These are phyloP conservation scores for Diplodia scrobiculata DNA, from an alignment of 2,329 filamentous ascomycete species.

Conservation along the genomic window DNA sequence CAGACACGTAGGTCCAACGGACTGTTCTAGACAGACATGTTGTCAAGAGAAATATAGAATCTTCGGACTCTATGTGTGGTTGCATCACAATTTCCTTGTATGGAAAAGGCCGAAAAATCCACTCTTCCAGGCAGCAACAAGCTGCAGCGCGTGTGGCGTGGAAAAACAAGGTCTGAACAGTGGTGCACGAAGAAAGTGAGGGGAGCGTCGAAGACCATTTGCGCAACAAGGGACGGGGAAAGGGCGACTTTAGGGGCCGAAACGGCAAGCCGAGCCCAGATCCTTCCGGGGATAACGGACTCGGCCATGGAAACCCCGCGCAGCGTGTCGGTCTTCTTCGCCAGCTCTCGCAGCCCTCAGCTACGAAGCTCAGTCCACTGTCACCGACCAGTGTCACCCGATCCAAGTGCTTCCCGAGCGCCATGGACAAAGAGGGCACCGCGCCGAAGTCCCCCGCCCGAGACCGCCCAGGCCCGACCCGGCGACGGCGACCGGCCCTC, in stretches of 20 bases:
- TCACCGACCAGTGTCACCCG: not conserved
- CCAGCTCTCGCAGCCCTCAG: not conserved
- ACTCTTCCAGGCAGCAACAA: too few species aligned
- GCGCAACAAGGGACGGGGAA: not conserved
- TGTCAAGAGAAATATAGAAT: too few species aligned
- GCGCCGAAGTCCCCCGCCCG: not conserved
- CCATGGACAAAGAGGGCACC: not conserved
- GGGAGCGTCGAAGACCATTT: not conserved
- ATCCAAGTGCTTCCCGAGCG: not conserved
- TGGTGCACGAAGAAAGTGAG: not conserved
- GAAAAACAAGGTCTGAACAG: too few species aligned
- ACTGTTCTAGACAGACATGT: too few species aligned
- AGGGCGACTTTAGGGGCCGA: not conserved
- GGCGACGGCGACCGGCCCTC: constrained; percentile 34
- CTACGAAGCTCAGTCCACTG: not conserved
- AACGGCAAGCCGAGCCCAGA: not conserved
- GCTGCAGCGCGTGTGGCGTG: too few species aligned
- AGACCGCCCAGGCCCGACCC: constrained; percentile 30
- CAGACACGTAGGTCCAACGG: too few species aligned
- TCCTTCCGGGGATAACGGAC: not conserved
- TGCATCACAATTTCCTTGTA: too few species aligned
- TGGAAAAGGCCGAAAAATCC: too few species aligned
- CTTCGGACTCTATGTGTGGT: too few species aligned
- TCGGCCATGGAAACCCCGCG: not conserved
- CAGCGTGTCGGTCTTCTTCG: not conserved